Evolutionary conservation across 768 basidiomycete genomes (phyloP).

Genomic region (Mycena leptocephala): DNA sequence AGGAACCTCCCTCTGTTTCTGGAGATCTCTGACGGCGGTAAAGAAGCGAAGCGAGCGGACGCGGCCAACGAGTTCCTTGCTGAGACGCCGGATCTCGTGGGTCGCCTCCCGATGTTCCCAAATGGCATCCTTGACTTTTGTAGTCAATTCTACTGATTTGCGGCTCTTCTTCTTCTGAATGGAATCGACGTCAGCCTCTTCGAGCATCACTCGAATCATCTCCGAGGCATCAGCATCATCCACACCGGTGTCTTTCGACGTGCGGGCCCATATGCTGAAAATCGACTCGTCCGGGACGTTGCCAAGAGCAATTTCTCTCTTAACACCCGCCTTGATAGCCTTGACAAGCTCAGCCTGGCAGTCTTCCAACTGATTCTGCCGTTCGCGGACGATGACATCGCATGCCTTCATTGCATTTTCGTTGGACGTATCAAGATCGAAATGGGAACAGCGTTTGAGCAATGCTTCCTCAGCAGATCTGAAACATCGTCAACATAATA

Average conservation of each 20-base stretch:
- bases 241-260: slow-evolving; percentile 78
- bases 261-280: slow-evolving; percentile 85
- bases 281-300: slow-evolving; percentile 78
- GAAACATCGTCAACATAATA: slow-evolving; percentile 19
- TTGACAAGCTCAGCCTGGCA: slow-evolving; percentile 83
- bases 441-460: slow-evolving; percentile 96
- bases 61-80: slow-evolving; percentile 92
- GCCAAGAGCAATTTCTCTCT: slow-evolving; percentile 79
- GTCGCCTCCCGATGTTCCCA: slow-evolving; percentile 93
- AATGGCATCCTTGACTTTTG: slow-evolving; percentile 71
- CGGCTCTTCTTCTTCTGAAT: slow-evolving; percentile 66
- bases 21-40: slow-evolving; percentile 90
- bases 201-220: slow-evolving; percentile 71
- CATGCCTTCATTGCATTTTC: slow-evolving; percentile 93
- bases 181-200: slow-evolving; percentile 69
- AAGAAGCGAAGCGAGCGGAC: slow-evolving; percentile 94
- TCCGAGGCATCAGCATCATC: slow-evolving; percentile 86
- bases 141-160: slow-evolving; percentile 71
- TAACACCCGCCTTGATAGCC: slow-evolving; percentile 77
- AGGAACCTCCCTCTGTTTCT: slow-evolving; percentile 78
- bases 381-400: slow-evolving; percentile 90
- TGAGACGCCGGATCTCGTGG: slow-evolving; percentile 87
- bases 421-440: slow-evolving; percentile 83
- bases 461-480: slow-evolving; percentile 94
- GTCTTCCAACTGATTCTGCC: slow-evolving; percentile 83